Percentiles rank a stretch among this genome's conserved stretches.
Conservation (phyloP, 371 early-diverging fungal species). For the Chytridium lagenaria region DNA sequence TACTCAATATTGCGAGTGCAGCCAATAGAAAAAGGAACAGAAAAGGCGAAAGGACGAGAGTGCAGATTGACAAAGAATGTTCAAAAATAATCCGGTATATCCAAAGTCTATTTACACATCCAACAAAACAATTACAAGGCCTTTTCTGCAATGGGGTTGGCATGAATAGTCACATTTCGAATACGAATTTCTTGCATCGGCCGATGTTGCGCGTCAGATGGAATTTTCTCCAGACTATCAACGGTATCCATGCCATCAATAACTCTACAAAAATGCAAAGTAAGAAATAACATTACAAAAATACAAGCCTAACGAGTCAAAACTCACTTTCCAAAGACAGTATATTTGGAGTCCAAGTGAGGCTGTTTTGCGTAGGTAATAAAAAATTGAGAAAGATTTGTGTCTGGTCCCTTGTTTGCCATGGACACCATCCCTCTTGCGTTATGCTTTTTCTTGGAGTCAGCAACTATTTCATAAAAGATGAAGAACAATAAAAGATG, state of each 20-base stretch:
- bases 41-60: no score
- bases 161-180: slow-evolving; percentile 84
- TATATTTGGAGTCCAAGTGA: slow-evolving; percentile 90
- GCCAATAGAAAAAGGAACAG: no score
- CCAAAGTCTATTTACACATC: no score
- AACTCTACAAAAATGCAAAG: slow-evolving; percentile 53
- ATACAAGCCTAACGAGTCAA: slow-evolving; percentile 28
- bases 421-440: slow-evolving; percentile 88
- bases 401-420: slow-evolving; percentile 94
- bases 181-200: slow-evolving; percentile 86
- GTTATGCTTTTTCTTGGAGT: slow-evolving; percentile 68
- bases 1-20: no score
- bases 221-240: slow-evolving; percentile 84
- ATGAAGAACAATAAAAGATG: no score
- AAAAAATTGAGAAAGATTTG: slow-evolving; percentile 93
- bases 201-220: slow-evolving; percentile 83
- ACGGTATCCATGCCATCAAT: slow-evolving; percentile 89
- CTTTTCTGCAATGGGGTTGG: slow-evolving; percentile 93
- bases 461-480: no score
- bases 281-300: neutral
- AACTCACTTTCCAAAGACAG: slow-evolving; percentile 88
- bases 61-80: no score
- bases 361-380: slow-evolving; percentile 84
- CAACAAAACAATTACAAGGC: no score
- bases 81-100: no score